Evolutionary conservation across 2,329 filamentous ascomycete species (phyloP).

Genomic region (Fusarium caatingaense): DNA sequence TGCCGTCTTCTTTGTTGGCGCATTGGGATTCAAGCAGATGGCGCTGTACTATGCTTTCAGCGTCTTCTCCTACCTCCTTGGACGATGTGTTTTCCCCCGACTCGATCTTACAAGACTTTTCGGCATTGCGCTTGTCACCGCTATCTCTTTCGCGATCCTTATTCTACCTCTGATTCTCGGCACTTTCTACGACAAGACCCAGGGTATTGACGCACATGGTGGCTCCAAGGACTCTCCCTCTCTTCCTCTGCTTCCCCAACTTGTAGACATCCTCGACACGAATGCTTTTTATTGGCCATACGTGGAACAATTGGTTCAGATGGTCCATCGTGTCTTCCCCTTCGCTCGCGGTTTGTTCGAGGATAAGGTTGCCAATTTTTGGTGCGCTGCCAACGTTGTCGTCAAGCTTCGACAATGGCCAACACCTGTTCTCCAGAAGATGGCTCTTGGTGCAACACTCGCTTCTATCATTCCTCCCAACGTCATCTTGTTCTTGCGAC

Average conservation of each 20-base stretch:
- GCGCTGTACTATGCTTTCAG: constrained; percentile 95
- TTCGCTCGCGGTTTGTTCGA: constrained; percentile 97
- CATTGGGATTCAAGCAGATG: constrained; percentile 99
- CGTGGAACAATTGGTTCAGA: constrained; percentile 82
- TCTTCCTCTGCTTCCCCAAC: constrained; percentile 69
- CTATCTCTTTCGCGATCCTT: constrained; percentile 78
- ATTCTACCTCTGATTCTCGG: constrained; percentile 81
- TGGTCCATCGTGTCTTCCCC: constrained; percentile 92
- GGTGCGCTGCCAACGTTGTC: constrained; percentile 91
- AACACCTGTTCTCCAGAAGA: constrained; percentile 76
- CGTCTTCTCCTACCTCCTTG: constrained; percentile 91
- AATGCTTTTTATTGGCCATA: constrained; percentile 78
- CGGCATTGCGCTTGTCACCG: constrained; percentile 79
- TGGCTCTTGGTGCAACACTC: constrained; percentile 80
- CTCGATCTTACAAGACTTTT: constrained; percentile 76
- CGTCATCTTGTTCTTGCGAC: constrained; percentile 80
- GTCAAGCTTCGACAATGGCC: constrained; percentile 87
- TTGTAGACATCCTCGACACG: constrained; percentile 70
- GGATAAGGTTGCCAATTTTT: constrained; percentile 98
- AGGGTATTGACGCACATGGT: constrained; percentile 68
- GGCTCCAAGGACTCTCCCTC: constrained; percentile 68
- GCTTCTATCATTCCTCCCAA: constrained; percentile 83
- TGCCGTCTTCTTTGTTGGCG: constrained; percentile 91
- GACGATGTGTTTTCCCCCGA: constrained; percentile 82
- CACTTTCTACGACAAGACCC: constrained; percentile 74